phyloP scores from a whole-genome alignment of 164 flowering plant genomes.

The Echeveria elegans region DNA sequence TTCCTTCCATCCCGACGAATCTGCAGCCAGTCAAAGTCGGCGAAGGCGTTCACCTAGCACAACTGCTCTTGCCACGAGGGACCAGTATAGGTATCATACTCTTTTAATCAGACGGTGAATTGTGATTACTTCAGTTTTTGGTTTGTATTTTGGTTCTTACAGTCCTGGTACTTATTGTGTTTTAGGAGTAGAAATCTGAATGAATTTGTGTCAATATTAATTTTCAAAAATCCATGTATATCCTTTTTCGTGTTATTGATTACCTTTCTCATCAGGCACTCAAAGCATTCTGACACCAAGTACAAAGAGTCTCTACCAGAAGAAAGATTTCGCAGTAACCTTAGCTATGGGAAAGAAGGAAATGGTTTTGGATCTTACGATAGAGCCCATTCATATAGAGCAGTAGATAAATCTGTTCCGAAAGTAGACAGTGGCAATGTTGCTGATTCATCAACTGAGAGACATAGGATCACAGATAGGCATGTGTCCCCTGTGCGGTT shows the following conservation, averaged over 20 bases:
- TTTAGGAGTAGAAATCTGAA: neutral
- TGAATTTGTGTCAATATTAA: neutral
- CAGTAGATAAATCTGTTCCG: conserved; percentile 28
- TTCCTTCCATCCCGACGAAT: conserved; percentile 30
- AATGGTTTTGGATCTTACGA: conserved; percentile 23
- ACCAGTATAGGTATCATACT: conserved; percentile 22
- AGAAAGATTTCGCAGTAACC: conserved; percentile 21
- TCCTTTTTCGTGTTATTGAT: neutral
- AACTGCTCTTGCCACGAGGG: conserved; percentile 20
- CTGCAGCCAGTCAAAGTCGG: conserved; percentile 13
- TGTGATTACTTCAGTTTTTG: no score
- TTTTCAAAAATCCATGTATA: neutral
- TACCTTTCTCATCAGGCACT: conserved; percentile 3
- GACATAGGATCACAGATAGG: conserved; percentile 28
- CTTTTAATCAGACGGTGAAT: neutral
- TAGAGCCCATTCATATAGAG: conserved; percentile 23
- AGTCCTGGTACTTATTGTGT: neutral
- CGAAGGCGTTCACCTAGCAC: conserved; percentile 24
- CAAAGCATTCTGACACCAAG: conserved; percentile 32
- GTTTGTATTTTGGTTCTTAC: neutral
- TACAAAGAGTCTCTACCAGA: conserved; percentile 30
- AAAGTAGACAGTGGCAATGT: conserved; percentile 25
- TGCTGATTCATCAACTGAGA: conserved; percentile 27
- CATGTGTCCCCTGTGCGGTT: conserved; percentile 33
- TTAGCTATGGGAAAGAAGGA: conserved; percentile 25